Conservation (phyloP, 2,329 filamentous ascomycete genomes). For the Cordyceps javanica region DNA sequence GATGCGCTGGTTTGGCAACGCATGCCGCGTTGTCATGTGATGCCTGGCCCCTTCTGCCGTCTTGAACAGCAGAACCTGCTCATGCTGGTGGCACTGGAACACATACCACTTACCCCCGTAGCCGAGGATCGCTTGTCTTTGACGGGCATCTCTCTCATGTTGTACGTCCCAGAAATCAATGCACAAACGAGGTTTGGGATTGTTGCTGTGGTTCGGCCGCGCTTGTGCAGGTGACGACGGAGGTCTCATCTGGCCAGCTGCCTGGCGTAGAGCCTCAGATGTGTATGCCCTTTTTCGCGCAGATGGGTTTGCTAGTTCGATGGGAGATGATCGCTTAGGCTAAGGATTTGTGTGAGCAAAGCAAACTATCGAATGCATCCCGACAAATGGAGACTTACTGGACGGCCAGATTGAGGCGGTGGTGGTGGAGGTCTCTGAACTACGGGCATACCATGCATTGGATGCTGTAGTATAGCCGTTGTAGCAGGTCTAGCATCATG, state of each 20-base stretch:
- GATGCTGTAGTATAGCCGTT: neutral
- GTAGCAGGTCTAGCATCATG: neutral
- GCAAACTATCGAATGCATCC: accelerated
- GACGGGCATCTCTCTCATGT: neutral
- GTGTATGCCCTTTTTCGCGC: neutral
- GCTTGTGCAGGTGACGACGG: neutral
- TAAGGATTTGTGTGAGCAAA: neutral
- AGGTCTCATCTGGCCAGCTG: neutral
- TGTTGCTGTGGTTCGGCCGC: neutral
- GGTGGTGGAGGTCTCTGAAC: neutral
- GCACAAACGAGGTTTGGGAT: neutral
- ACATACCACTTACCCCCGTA: constrained; percentile 12
- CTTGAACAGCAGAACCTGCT: neutral
- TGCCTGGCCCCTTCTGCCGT: constrained; percentile 1
- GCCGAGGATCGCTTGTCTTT: neutral
- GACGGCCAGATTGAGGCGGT: neutral
- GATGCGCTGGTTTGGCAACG: neutral
- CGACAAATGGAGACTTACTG: neutral
- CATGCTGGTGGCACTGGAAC: constrained; percentile 8
- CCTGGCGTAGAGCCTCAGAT: neutral
- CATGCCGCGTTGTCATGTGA: neutral
- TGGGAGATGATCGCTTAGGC: neutral
- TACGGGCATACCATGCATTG: neutral
- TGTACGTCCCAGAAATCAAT: neutral
- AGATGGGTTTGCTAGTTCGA: neutral